Evolutionary conservation across 2,329 filamentous ascomycete species (phyloP).

Genomic region (Elsinoe necatrix): DNA sequence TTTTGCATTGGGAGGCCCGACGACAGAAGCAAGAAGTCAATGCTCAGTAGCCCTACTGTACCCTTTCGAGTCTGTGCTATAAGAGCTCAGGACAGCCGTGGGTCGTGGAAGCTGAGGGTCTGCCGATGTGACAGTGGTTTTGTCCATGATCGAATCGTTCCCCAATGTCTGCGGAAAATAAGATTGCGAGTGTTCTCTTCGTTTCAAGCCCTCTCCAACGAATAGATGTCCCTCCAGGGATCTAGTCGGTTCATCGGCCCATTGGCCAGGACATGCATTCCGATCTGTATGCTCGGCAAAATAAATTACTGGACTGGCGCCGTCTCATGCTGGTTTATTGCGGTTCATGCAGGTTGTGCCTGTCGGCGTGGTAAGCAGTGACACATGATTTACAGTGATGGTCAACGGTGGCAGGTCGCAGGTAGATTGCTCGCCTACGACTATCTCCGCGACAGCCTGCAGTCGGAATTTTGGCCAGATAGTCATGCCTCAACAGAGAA

Average conservation of each 20-base stretch:
- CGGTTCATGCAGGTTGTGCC: constrained; percentile 11
- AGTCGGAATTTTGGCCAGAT: not conserved
- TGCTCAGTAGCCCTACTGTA: not conserved
- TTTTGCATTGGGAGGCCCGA: constrained; percentile 9
- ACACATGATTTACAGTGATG: not conserved
- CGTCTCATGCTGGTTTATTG: not conserved
- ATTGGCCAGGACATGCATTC: not conserved
- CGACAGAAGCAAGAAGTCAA: constrained; percentile 4
- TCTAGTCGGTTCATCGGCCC: not conserved
- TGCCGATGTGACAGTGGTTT: not conserved
- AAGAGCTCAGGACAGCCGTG: not conserved
- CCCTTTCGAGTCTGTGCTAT: not conserved
- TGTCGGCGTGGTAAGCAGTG: not conserved
- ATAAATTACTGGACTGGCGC: constrained; percentile 9
- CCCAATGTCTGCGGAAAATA: not conserved
- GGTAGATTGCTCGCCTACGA: not conserved
- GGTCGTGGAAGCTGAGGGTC: not conserved
- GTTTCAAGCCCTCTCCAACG: not conserved
- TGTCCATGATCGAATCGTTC: not conserved
- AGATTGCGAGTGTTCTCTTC: not conserved
- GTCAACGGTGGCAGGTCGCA: not conserved
- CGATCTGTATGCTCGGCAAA: constrained; percentile 9
- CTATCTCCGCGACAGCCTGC: not conserved
- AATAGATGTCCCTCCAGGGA: not conserved
- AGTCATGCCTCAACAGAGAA: not conserved